Percentiles rank a stretch among this genome's conserved stretches.
These are phyloP conservation scores for Periconia digitata DNA, from an alignment of 2,329 filamentous ascomycete species.

Conservation along the genomic window DNA sequence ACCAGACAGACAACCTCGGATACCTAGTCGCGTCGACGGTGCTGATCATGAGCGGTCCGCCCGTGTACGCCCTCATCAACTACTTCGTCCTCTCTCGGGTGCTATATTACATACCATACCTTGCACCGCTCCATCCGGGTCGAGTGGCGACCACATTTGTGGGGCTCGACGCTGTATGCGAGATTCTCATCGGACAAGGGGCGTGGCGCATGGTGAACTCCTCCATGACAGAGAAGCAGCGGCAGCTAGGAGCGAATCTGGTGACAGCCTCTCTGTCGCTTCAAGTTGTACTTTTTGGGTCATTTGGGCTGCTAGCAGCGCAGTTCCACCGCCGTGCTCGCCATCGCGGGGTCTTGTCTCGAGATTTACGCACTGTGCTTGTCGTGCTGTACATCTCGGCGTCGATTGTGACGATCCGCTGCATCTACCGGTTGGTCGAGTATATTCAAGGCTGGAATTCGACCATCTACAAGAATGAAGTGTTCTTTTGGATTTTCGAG, in stretches of 20 bases:
- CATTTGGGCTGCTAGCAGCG: slow-evolving; percentile 52
- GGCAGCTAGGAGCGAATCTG: slow-evolving; percentile 48
- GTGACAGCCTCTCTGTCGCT: slow-evolving; percentile 54
- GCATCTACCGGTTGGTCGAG: slow-evolving; percentile 57
- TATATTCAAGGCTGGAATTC: slow-evolving; percentile 46
- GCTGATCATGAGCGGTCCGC: slow-evolving; percentile 47
- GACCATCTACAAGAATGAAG: slow-evolving; percentile 48
- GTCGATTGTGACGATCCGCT: slow-evolving; percentile 50
- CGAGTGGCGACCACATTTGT: slow-evolving; percentile 62
- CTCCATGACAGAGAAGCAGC: slow-evolving; percentile 35
- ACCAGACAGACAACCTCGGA: slow-evolving; percentile 49
- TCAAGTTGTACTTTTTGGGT: slow-evolving; percentile 53
- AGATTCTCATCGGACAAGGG: slow-evolving; percentile 56
- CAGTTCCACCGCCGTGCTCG: slow-evolving; percentile 50
- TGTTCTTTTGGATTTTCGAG: slow-evolving; percentile 59
- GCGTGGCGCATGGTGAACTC: slow-evolving; percentile 49
- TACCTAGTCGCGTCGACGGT: slow-evolving; percentile 46
- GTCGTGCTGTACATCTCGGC: slow-evolving; percentile 53
- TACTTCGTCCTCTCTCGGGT: slow-evolving; percentile 63
- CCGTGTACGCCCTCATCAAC: slow-evolving; percentile 62
- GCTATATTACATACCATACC: slow-evolving; percentile 63
- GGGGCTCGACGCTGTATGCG: slow-evolving; percentile 53
- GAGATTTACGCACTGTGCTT: slow-evolving; percentile 48
- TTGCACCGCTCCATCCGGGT: slow-evolving; percentile 60
- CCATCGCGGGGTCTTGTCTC: slow-evolving; percentile 43